Evolutionary conservation across 768 basidiomycete species (phyloP).

Genomic region (Leccinum subgranulosum): DNA sequence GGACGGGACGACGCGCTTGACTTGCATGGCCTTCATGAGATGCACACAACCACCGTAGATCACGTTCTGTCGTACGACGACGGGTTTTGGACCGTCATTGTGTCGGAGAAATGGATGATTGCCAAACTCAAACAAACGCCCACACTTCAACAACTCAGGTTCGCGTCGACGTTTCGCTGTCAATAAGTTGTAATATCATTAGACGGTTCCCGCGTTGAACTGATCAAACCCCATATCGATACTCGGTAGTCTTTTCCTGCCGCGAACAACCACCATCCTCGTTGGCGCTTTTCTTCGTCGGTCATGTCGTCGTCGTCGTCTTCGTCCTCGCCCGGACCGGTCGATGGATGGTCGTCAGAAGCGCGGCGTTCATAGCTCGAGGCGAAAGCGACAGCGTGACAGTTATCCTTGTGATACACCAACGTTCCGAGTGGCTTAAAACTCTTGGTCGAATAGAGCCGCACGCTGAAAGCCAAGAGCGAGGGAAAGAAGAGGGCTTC

Average conservation of each 20-base stretch:
- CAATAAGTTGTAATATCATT: background rate
- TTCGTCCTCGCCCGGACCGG: constrained; percentile 5
- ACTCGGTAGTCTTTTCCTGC: constrained; percentile 70
- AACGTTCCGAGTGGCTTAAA: constrained; percentile 85
- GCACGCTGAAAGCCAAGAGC: constrained; percentile 47
- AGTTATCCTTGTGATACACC: constrained; percentile 73
- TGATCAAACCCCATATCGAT: constrained; percentile 67
- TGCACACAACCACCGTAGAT: background rate
- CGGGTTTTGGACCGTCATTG: no score
- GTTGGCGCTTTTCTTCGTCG: constrained; percentile 40
- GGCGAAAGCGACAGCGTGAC: constrained; percentile 76
- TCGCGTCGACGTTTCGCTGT: no score
- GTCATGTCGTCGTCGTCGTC: constrained; percentile 48
- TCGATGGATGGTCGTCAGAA: background rate
- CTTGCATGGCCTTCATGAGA: no score
- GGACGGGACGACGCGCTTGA: no score
- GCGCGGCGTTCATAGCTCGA: constrained; percentile 14
- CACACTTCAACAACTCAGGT: no score
- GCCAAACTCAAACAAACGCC: no score
- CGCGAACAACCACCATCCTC: constrained; percentile 59
- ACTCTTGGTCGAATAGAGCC: constrained; percentile 76
- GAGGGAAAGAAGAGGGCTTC: background rate
- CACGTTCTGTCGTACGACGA: background rate
- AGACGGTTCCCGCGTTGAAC: constrained; percentile 8
- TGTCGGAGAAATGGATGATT: no score